Percentiles rank a stretch among this genome's conserved stretches.
Conservation (phyloP, 768 basidiomycete species). For the Russula dissimulans region DNA sequence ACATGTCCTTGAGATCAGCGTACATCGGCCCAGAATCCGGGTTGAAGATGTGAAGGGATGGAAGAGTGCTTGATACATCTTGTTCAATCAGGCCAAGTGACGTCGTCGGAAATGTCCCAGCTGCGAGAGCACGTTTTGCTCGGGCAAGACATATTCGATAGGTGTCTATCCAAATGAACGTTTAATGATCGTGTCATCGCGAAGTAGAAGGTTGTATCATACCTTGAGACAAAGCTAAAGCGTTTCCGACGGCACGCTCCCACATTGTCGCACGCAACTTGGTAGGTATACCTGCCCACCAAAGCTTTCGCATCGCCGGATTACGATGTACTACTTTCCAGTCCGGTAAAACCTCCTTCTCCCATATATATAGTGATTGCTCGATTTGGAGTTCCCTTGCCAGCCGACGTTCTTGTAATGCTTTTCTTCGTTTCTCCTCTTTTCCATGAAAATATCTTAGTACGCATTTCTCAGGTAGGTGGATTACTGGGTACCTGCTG, state of each 20-base stretch:
- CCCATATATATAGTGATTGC: slow-evolving; percentile 65
- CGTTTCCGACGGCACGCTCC: slow-evolving; percentile 80
- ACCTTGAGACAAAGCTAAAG: slow-evolving; percentile 77
- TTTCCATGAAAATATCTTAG: not conserved
- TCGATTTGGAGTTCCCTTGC: slow-evolving; percentile 61
- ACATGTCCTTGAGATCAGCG: slow-evolving; percentile 70
- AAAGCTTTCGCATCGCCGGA: slow-evolving; percentile 55
- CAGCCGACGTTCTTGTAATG: slow-evolving; percentile 50
- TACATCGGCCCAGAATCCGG: slow-evolving; percentile 71
- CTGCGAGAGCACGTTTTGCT: slow-evolving; percentile 59
- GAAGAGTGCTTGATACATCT: slow-evolving; percentile 67
- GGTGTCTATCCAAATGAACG: slow-evolving; percentile 40
- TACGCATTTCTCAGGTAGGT: not conserved
- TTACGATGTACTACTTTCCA: slow-evolving; percentile 70
- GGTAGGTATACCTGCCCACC: slow-evolving; percentile 86
- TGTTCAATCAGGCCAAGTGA: slow-evolving; percentile 58
- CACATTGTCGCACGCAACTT: slow-evolving; percentile 74
- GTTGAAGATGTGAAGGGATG: slow-evolving; percentile 72
- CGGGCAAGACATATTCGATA: slow-evolving; percentile 63
- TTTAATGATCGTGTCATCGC: not conserved
- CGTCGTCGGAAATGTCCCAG: slow-evolving; percentile 56
- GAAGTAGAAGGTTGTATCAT: slow-evolving; percentile 9
- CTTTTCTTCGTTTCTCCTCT: slow-evolving; percentile 68
- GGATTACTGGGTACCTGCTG: slow-evolving; percentile 43
- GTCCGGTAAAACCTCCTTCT: slow-evolving; percentile 70